A percentile compares a stretch with the other conserved stretches of the same genome.
These are phyloP conservation scores for Clohesyomyces aquaticus DNA, from an alignment of 495 filamentous ascomycete genomes.

Conservation along the genomic window DNA sequence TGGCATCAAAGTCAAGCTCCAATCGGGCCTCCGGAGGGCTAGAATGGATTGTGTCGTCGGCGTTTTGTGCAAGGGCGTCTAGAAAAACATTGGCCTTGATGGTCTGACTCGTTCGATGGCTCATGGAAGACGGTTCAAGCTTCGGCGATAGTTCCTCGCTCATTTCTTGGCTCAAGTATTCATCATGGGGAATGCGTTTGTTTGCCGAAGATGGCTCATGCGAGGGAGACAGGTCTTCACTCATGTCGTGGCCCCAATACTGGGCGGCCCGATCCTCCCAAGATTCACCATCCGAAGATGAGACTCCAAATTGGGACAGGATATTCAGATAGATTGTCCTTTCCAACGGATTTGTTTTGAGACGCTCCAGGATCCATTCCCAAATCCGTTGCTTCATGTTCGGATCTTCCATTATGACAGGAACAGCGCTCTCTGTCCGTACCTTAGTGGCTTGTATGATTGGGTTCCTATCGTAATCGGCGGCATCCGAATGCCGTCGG, in stretches of 20 bases:
- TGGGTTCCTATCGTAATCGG: background rate
- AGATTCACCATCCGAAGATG: background rate
- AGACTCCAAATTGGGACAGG: background rate
- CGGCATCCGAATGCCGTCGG: background rate
- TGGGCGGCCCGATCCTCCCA: conserved; percentile 8
- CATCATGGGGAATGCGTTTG: too few relatives aligned
- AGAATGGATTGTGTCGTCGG: background rate
- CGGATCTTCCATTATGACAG: background rate
- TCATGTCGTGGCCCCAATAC: conserved; percentile 3
- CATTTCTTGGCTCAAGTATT: background rate
- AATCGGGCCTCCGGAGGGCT: background rate
- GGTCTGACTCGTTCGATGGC: background rate
- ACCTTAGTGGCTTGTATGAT: background rate
- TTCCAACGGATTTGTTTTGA: conserved; percentile 13
- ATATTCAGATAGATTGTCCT: conserved; percentile 6
- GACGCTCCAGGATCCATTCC: conserved; percentile 9
- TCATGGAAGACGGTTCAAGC: background rate
- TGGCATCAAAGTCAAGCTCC: background rate
- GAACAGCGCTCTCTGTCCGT: background rate
- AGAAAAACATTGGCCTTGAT: background rate
- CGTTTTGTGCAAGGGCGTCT: background rate
- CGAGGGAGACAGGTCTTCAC: background rate
- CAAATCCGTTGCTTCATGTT: background rate
- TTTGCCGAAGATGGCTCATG: background rate
- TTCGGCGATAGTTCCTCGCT: background rate